Conservation (phyloP, 2,329 filamentous ascomycete species). For the Clarireedia paspali region DNA sequence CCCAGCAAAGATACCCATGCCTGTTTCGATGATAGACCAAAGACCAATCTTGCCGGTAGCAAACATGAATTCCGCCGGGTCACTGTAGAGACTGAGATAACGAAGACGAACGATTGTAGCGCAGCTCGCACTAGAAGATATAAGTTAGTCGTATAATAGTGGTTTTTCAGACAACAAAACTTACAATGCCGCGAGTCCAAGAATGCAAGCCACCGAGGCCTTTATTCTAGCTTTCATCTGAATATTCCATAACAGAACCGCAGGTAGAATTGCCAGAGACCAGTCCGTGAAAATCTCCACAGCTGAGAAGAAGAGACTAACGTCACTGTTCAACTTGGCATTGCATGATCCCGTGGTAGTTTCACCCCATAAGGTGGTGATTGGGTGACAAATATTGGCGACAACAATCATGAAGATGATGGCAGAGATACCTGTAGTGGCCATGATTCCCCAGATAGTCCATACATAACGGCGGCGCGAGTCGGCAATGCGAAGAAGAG, state of each 20-base stretch:
- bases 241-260: conserved; percentile 34
- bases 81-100: conserved; percentile 34
- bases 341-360: conserved; percentile 24
- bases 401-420: conserved; percentile 27
- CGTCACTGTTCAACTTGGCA: conserved; percentile 25
- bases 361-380: conserved; percentile 25
- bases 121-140: conserved; percentile 28
- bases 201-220: conserved; percentile 27
- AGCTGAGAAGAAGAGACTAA: conserved; percentile 31
- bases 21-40: conserved; percentile 42
- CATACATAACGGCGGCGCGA: conserved; percentile 24
- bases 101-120: conserved; percentile 36
- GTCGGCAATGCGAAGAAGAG: conserved; percentile 29
- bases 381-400: conserved; percentile 29
- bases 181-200: conserved; percentile 32
- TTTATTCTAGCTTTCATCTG: conserved; percentile 35
- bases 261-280: conserved; percentile 34
- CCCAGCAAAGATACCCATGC: conserved; percentile 41
- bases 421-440: conserved; percentile 16
- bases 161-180: conserved; percentile 6
- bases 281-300: conserved; percentile 35
- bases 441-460: conserved; percentile 25
- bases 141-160: conserved; percentile 9
- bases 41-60: conserved; percentile 35
- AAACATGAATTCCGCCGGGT: conserved; percentile 35